phyloP scores from a whole-genome alignment of 805 yeast genomes.

The Cephaloascus fragrans region DNA sequence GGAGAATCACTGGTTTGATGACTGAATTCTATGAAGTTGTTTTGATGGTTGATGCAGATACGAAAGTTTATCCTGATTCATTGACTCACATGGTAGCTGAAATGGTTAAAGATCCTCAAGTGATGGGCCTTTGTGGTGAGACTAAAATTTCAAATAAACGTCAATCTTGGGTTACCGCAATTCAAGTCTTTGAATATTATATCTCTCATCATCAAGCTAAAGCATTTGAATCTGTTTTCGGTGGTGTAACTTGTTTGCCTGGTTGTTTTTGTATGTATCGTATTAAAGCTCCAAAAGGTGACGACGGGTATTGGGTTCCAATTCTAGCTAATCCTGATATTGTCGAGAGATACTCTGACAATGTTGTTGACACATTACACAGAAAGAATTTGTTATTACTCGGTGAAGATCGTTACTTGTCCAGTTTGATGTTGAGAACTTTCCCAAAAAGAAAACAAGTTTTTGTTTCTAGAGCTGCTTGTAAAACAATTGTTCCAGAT shows the following conservation, averaged over 20 bases:
- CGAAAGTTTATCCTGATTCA: constrained; percentile 79
- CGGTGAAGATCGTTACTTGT: constrained; percentile 84
- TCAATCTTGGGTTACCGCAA: constrained; percentile 83
- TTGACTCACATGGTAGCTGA: constrained; percentile 85
- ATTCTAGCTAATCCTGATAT: constrained; percentile 88
- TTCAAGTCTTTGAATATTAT: constrained; percentile 89
- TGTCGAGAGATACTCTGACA: constrained; percentile 84
- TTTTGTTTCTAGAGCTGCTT: constrained; percentile 84
- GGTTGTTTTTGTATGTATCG: constrained; percentile 93
- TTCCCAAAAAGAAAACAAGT: constrained; percentile 85
- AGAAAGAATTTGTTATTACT: constrained; percentile 73
- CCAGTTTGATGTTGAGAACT: constrained; percentile 78
- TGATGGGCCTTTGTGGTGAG: constrained; percentile 95
- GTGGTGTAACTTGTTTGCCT: constrained; percentile 91
- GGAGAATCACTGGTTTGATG: constrained; percentile 80
- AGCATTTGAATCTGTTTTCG: constrained; percentile 91
- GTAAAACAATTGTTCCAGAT: constrained; percentile 88
- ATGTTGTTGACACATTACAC: constrained; percentile 76
- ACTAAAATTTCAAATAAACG: constrained; percentile 81
- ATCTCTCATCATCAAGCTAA: constrained; percentile 92
- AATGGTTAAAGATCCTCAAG: constrained; percentile 74
- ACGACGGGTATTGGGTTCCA: constrained; percentile 83
- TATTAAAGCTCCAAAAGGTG: constrained; percentile 80
- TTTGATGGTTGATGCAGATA: constrained; percentile 93
- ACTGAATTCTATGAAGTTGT: constrained; percentile 74